Conservation (phyloP, 305 asterid species). For the Fraxinus nigra region DNA sequence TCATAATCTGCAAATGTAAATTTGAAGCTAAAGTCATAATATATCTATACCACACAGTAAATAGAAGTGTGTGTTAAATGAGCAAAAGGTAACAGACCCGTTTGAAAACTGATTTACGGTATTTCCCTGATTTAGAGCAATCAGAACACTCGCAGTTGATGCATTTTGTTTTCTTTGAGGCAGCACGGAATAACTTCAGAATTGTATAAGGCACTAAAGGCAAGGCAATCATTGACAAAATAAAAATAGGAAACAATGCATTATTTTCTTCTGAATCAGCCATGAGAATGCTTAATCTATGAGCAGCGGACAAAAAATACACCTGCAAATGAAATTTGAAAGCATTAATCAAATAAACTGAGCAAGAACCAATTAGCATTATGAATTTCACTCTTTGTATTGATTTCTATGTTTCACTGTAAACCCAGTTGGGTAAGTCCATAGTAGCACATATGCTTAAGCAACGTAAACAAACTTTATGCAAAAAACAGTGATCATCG, state of each 20-base stretch:
- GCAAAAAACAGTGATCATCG: background rate
- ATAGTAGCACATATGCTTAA: background rate
- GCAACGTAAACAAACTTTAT: background rate
- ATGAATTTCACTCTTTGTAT: background rate
- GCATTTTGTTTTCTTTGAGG: constrained; percentile 57
- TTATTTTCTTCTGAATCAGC: constrained; percentile 74
- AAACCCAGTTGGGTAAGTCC: background rate
- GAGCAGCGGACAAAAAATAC: constrained; percentile 23
- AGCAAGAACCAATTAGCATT: constrained; percentile 7
- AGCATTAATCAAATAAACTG: constrained; percentile 7
- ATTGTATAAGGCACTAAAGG: constrained; percentile 84
- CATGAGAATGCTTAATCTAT: constrained; percentile 45
- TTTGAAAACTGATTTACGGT: constrained; percentile 51
- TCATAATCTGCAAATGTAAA: constrained; percentile 50
- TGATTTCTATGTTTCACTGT: background rate
- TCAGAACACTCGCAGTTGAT: constrained; percentile 80
- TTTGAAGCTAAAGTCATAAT: background rate
- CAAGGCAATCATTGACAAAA: constrained; percentile 70
- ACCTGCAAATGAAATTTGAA: constrained; percentile 40
- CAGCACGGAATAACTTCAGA: constrained; percentile 59
- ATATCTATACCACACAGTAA: constrained; percentile 8
- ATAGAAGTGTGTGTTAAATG: constrained; percentile 5
- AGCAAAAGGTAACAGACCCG: constrained; percentile 42
- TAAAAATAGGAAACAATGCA: constrained; percentile 83
- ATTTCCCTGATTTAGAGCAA: constrained; percentile 70